Conservation (phyloP, 306 rosid species). For the Oemleria cerasiformis region DNA sequence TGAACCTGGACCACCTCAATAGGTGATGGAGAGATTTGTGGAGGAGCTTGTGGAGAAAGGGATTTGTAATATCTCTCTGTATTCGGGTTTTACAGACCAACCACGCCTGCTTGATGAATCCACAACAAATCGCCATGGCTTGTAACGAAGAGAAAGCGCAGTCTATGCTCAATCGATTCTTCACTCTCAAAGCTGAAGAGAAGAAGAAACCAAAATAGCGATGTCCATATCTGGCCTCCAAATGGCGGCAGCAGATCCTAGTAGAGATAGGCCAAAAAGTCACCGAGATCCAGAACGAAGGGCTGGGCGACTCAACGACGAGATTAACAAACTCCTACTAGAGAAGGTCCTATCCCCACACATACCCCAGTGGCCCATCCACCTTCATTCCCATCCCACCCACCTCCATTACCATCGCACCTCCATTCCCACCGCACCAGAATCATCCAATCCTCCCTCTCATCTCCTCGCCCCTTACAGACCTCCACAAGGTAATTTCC, state of each 20-base stretch:
- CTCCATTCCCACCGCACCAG: too few relatives aligned
- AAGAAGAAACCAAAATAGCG: conserved; percentile 92
- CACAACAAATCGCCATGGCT: conserved; percentile 50
- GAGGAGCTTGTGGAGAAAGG: too few relatives aligned
- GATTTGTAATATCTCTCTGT: too few relatives aligned
- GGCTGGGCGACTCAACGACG: conserved; percentile 94
- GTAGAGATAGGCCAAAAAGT: conserved; percentile 94
- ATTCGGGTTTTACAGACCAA: too few relatives aligned
- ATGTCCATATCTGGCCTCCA: conserved; percentile 70
- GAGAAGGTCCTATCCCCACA: conserved; percentile 76
- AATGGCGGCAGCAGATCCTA: conserved; percentile 91
- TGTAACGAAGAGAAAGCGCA: conserved; percentile 68
- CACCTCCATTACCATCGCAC: too few relatives aligned
- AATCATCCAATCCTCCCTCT: too few relatives aligned
- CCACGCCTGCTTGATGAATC: neutral
- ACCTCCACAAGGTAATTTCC: too few relatives aligned
- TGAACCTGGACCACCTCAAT: too few relatives aligned
- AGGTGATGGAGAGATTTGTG: too few relatives aligned
- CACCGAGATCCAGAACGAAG: conserved; percentile 96
- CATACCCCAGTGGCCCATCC: too few relatives aligned
- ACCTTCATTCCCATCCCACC: too few relatives aligned
- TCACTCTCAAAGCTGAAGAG: conserved; percentile 80
- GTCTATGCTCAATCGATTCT: conserved; percentile 82
- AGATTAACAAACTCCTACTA: conserved; percentile 80
- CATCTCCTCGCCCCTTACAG: too few relatives aligned